Conservation (phyloP, 2,329 filamentous ascomycete genomes). For the Sclerotinia glacialis region DNA sequence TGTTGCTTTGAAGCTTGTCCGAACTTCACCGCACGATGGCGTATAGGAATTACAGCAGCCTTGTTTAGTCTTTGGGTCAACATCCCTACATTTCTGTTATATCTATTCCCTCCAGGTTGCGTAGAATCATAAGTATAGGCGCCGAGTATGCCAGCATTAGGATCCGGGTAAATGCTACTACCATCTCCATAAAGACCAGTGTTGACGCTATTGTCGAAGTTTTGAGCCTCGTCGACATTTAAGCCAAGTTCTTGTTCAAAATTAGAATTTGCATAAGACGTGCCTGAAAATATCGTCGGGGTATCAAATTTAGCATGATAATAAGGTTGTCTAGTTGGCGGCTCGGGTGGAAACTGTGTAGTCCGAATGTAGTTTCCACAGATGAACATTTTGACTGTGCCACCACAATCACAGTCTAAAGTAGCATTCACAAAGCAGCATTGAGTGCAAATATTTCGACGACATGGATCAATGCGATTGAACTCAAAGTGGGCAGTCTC, state of each 20-base stretch:
- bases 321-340: slow-evolving; percentile 20
- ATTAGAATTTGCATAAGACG: neutral
- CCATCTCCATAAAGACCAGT: slow-evolving; percentile 7
- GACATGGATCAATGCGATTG: slow-evolving; percentile 31
- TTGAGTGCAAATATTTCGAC: slow-evolving; percentile 30
- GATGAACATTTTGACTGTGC: slow-evolving; percentile 31
- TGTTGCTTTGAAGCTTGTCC: neutral
- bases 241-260: neutral
- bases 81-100: slow-evolving; percentile 1
- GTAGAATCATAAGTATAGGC: slow-evolving; percentile 23
- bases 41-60: neutral
- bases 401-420: slow-evolving; percentile 23
- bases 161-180: slow-evolving; percentile 5
- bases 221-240: neutral
- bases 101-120: slow-evolving; percentile 24
- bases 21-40: neutral
- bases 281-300: neutral
- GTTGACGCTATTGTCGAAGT: neutral
- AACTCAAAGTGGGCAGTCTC: slow-evolving; percentile 32
- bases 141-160: slow-evolving; percentile 6
- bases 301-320: slow-evolving; percentile 9
- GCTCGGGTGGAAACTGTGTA: slow-evolving; percentile 26
- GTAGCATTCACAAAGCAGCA: slow-evolving; percentile 20
- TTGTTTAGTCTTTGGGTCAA: neutral
- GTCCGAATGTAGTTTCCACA: slow-evolving; percentile 33